Evolutionary conservation across 2,329 filamentous ascomycete species (phyloP).

Genomic region (Sarocladium strictum): DNA sequence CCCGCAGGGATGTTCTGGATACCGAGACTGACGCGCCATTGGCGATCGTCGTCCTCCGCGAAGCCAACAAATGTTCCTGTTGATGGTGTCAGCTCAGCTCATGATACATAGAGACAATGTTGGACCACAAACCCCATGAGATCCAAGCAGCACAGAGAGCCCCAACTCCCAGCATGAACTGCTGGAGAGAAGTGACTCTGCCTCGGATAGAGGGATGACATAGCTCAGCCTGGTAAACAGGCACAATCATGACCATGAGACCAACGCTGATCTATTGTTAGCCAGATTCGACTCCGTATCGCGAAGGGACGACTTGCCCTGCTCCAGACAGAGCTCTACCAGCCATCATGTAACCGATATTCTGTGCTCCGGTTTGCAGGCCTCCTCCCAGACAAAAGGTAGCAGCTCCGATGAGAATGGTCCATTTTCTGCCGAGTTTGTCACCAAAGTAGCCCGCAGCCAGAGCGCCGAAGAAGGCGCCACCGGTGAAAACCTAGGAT

Average conservation of each 20-base stretch:
- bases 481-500: constrained; percentile 67
- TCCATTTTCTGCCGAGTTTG: constrained; percentile 60
- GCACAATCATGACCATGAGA: constrained; percentile 32
- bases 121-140: constrained; percentile 34
- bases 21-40: constrained; percentile 44
- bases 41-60: constrained; percentile 17
- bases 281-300: neutral
- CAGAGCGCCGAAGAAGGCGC: constrained; percentile 65
- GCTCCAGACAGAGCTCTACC: constrained; percentile 65
- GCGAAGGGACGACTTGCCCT: constrained; percentile 27
- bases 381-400: constrained; percentile 68
- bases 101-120: neutral
- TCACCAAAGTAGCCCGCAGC: constrained; percentile 60
- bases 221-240: constrained; percentile 74
- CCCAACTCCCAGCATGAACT: constrained; percentile 78
- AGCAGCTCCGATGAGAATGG: constrained; percentile 64
- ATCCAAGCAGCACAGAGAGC: constrained; percentile 68
- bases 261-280: constrained; percentile 32
- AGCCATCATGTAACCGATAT: constrained; percentile 56
- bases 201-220: constrained; percentile 74
- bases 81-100: neutral
- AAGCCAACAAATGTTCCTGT: constrained; percentile 24
- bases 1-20: constrained; percentile 66
- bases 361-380: constrained; percentile 64
- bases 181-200: constrained; percentile 67